These are phyloP conservation scores for Dichotomopilus funicola DNA, from an alignment of 2,329 filamentous ascomycete genomes.

Conservation along the genomic window DNA sequence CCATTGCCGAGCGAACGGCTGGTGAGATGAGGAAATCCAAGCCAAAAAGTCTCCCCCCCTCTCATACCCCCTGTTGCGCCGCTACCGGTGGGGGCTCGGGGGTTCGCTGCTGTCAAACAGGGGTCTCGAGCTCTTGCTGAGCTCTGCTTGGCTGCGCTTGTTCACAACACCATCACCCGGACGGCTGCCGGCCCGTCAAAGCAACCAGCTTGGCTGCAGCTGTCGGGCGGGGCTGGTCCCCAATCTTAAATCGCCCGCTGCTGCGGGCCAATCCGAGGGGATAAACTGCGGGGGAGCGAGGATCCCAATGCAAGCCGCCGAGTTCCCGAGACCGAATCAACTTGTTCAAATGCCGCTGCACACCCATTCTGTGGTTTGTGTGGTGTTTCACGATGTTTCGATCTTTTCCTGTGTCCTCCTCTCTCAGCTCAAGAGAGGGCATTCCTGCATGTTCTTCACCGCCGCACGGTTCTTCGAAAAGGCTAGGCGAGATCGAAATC, in stretches of 20 bases:
- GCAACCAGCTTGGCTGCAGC: not conserved
- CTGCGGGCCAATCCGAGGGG: not conserved
- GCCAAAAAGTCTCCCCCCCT: too few relatives aligned
- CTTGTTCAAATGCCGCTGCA: not conserved
- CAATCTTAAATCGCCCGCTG: constrained; percentile 5
- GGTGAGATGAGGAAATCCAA: too few relatives aligned
- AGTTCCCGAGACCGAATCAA: constrained; percentile 2
- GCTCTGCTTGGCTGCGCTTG: too few relatives aligned
- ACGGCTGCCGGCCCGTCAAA: not conserved
- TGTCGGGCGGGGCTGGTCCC: not conserved
- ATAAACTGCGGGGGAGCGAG: not conserved
- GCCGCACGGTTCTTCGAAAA: not conserved
- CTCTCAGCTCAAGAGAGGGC: too few relatives aligned
- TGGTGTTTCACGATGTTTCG: not conserved
- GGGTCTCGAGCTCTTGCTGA: too few relatives aligned
- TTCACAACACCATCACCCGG: not conserved
- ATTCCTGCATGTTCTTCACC: too few relatives aligned
- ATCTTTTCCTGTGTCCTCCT: not conserved
- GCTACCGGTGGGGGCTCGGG: too few relatives aligned
- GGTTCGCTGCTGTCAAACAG: too few relatives aligned
- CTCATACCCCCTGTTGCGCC: too few relatives aligned
- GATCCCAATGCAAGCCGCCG: constrained; percentile 7
- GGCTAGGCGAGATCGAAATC: not conserved
- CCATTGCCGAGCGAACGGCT: too few relatives aligned
- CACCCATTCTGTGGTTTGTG: not conserved